phyloP scores from a whole-genome alignment of 2,329 filamentous ascomycete genomes.

The Pseudonectria buxi region DNA sequence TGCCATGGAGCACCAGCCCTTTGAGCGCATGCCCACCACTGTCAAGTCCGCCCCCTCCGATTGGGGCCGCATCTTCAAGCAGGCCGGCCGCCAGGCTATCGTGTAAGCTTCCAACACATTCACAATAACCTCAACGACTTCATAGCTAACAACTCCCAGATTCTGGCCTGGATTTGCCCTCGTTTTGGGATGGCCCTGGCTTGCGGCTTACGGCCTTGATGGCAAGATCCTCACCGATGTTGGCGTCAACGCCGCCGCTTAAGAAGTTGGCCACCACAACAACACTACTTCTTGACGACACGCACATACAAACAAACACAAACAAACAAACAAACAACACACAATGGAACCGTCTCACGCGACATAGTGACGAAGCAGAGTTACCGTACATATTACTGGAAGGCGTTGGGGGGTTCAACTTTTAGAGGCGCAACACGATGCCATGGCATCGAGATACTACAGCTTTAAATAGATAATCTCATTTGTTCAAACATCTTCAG shows the following conservation, averaged over 20 bases:
- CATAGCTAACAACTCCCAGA: conserved; percentile 16
- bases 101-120: conserved; percentile 22
- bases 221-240: too few relatives aligned
- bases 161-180: conserved; percentile 29
- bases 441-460: conserved; percentile 19
- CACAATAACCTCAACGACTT: neutral
- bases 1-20: conserved; percentile 30
- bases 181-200: conserved; percentile 29
- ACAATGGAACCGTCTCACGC: conserved; percentile 1
- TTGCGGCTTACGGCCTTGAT: conserved; percentile 3
- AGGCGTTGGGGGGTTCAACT: conserved; percentile 23
- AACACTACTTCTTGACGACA: too few relatives aligned
- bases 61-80: conserved; percentile 27
- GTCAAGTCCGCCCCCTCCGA: conserved; percentile 24
- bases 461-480: conserved; percentile 19
- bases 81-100: conserved; percentile 24
- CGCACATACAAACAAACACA: too few relatives aligned
- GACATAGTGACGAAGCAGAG: conserved; percentile 14
- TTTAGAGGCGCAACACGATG: conserved; percentile 15
- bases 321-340: neutral
- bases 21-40: conserved; percentile 25
- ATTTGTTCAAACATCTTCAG: conserved; percentile 18
- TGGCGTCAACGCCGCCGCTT: too few relatives aligned
- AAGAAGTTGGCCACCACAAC: too few relatives aligned
- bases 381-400: conserved; percentile 25